These are phyloP conservation scores for Trichoderma simmonsii DNA, from an alignment of 2,329 filamentous ascomycete species.

Conservation along the genomic window DNA sequence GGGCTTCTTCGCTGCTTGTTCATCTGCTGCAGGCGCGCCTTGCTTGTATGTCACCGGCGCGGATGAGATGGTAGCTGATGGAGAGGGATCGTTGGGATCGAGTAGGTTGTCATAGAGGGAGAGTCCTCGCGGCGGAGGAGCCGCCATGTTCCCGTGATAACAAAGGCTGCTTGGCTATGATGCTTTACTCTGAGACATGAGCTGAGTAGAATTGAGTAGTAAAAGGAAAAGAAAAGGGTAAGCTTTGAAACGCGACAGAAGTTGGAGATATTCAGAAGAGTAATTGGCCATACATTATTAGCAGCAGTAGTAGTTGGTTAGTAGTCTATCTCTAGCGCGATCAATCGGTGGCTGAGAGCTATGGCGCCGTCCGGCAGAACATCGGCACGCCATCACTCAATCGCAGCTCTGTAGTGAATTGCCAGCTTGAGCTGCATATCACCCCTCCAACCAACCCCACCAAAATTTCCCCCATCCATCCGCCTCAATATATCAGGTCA, in stretches of 20 bases:
- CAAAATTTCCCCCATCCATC: slow-evolving; percentile 26
- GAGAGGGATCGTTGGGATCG: slow-evolving; percentile 51
- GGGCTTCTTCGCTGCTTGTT: slow-evolving; percentile 57
- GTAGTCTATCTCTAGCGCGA: not conserved
- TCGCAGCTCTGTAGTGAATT: not conserved
- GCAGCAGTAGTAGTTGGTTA: not conserved
- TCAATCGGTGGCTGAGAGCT: not conserved
- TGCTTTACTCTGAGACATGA: not conserved
- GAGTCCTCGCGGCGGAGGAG: slow-evolving; percentile 48
- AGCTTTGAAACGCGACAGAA: not conserved
- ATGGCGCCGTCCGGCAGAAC: slow-evolving; percentile 30
- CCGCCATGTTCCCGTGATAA: slow-evolving; percentile 26
- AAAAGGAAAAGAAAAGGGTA: not conserved
- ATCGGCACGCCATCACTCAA: slow-evolving; percentile 21
- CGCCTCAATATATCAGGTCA: not conserved
- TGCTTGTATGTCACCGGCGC: slow-evolving; percentile 71
- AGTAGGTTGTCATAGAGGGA: slow-evolving; percentile 85
- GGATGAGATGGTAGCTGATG: slow-evolving; percentile 67
- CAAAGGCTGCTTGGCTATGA: not conserved
- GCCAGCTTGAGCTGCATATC: slow-evolving; percentile 22
- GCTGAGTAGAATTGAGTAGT: not conserved
- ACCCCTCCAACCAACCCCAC: slow-evolving; percentile 36
- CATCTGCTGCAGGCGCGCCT: slow-evolving; percentile 42
- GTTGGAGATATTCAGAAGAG: not conserved
- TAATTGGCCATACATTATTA: not conserved